Evolutionary conservation across 2,329 filamentous ascomycete genomes (phyloP).

Genomic region (Pseudogymnoascus sp.): DNA sequence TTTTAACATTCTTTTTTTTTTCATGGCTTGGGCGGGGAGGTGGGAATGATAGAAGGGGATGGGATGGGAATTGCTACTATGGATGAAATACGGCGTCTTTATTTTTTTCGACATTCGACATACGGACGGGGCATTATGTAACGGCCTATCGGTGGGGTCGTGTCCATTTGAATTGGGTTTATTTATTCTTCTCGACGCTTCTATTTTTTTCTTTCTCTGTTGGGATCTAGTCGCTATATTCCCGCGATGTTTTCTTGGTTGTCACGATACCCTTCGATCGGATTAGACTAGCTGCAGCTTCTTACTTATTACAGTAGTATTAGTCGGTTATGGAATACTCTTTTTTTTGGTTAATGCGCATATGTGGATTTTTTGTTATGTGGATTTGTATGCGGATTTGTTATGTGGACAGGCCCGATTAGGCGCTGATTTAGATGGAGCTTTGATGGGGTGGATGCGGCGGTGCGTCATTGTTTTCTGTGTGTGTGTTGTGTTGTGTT

Average conservation of each 20-base stretch:
- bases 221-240: not conserved
- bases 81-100: conserved; percentile 1
- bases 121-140: not conserved
- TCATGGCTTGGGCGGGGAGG: not conserved
- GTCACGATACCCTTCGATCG: conserved; percentile 1
- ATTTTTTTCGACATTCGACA: not conserved
- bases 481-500: not conserved
- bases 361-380: too few species aligned
- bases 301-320: not conserved
- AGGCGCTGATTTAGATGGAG: conserved; percentile 1
- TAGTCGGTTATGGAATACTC: not conserved
- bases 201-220: not conserved
- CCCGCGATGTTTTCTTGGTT: not conserved
- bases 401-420: not conserved
- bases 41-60: not conserved
- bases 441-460: not conserved
- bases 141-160: not conserved
- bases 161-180: not conserved
- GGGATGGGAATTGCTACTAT: not conserved
- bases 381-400: too few species aligned
- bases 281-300: conserved; percentile 3
- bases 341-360: not conserved
- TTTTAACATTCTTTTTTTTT: conserved; percentile 12
- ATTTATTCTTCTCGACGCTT: not conserved
- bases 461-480: not conserved